Evolutionary conservation across 208 protist species (phyloP), one percentile per base, ranked within the genome.

Genomic region (Acanthamoeba castellanii): DNA sequence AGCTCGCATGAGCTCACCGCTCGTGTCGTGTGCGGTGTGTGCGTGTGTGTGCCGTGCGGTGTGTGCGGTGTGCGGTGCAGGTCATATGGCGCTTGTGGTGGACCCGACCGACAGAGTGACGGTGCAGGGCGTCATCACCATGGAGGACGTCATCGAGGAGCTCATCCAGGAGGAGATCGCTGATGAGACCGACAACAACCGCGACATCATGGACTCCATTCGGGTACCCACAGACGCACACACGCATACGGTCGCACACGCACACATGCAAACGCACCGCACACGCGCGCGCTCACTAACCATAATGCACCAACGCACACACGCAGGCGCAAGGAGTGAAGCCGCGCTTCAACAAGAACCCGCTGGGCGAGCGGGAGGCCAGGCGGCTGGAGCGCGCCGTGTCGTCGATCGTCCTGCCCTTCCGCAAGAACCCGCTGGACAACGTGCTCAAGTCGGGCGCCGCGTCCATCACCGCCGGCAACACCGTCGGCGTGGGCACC

Each of bases 61-160:
- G n/a, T n/a, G n/a, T n/a, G n/a, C n/a, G n/a, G n/a, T n/a, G 70
- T 27, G 13, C 70, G 45, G 34, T 9, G 18, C 64, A 94, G 90
- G 90, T 84, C 90, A 94, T 50, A 94, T 94, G 90, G 90, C 90
- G 9, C 22, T 94, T 2, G 90, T 94, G 37, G 90, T 94, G 27
- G 90, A 94, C 55, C 52, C 90, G 34, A 18, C 9, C 6, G 90
- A 94, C 90, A 3, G 34, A 0, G 78, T 90, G 25, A 85, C 95
- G 11, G 37, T 96, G 37, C n/a, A 92, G 32, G 96, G 96, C 32
- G 70, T 97, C 64, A 94, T 98, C 7, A 97, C 96, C 13, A 45
- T 98, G 18, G 96, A 97, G 84, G 96, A 97, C 93, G 72, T 97
- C 52, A 95, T 97, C 55, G 95, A 96, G 81, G 94, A 97, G 76